phyloP scores from a whole-genome alignment of 2,329 filamentous ascomycete genomes.

The Epichloe gansuensis region DNA sequence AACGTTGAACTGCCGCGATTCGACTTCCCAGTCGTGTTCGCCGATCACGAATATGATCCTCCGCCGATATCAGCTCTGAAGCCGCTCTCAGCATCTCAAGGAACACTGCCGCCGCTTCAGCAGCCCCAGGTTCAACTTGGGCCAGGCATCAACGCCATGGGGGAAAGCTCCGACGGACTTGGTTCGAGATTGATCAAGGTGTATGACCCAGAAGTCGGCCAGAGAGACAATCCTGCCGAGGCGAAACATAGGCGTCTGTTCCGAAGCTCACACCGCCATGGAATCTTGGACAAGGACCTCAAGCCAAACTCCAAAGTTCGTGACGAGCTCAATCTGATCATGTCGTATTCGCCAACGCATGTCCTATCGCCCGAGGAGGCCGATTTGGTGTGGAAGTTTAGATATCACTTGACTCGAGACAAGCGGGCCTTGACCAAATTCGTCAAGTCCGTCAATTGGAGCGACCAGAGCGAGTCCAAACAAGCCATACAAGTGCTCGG shows the following conservation, averaged over 20 bases:
- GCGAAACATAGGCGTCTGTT: slow-evolving; percentile 88
- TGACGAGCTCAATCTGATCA: slow-evolving; percentile 82
- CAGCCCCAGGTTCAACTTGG: slow-evolving; percentile 83
- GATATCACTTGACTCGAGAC: slow-evolving; percentile 85
- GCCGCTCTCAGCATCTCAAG: slow-evolving; percentile 43
- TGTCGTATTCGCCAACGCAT: slow-evolving; percentile 88
- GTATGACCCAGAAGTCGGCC: slow-evolving; percentile 86
- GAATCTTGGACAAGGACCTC: slow-evolving; percentile 86
- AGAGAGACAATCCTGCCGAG: slow-evolving; percentile 85
- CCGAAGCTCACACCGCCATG: slow-evolving; percentile 77
- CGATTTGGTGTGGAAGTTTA: slow-evolving; percentile 93
- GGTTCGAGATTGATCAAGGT: slow-evolving; percentile 63
- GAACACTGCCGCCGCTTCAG: slow-evolving; percentile 61
- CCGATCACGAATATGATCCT: slow-evolving; percentile 82
- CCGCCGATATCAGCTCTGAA: slow-evolving; percentile 70
- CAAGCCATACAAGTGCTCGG: slow-evolving; percentile 83
- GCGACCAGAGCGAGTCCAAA: slow-evolving; percentile 68
- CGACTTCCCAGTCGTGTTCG: slow-evolving; percentile 90
- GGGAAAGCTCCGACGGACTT: slow-evolving; percentile 34
- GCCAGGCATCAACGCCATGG: slow-evolving; percentile 69
- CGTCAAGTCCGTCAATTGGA: slow-evolving; percentile 95
- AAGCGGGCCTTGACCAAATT: slow-evolving; percentile 93
- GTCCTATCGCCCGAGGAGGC: slow-evolving; percentile 82
- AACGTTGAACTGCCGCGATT: slow-evolving; percentile 89
- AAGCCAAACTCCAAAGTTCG: slow-evolving; percentile 94